A percentile compares a stretch with the other conserved stretches of the same genome.
Evolutionary conservation across 23 red algal species (phyloP).

Genomic region (Gracilaria domingensis): DNA sequence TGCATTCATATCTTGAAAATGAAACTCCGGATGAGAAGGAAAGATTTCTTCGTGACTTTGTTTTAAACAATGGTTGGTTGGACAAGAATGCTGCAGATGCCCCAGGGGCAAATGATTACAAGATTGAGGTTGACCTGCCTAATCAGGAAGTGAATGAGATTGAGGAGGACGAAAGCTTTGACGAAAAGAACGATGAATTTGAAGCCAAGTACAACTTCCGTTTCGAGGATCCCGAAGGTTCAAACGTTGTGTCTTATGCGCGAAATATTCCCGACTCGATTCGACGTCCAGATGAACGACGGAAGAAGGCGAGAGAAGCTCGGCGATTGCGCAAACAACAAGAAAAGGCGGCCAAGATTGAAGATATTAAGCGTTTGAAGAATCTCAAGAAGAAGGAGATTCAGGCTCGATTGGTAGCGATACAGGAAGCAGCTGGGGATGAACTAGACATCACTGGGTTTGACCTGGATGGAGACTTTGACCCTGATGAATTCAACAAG

Average conservation of each 20-base stretch:
- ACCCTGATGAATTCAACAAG: conserved; percentile 77
- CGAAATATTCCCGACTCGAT: conserved; percentile 73
- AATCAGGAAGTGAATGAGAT: conserved; percentile 6
- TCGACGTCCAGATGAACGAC: conserved; percentile 72
- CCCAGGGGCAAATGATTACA: conserved; percentile 54
- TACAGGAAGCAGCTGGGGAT: conserved; percentile 79
- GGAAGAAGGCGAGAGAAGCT: conserved; percentile 75
- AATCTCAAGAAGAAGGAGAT: conserved; percentile 82
- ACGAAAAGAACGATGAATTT: conserved; percentile 69
- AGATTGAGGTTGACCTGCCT: conserved; percentile 71
- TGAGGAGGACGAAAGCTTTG: conserved; percentile 48
- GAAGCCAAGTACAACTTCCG: conserved; percentile 97
- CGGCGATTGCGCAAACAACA: conserved; percentile 71
- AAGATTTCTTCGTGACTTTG: conserved; percentile 94
- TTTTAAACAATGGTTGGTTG: conserved; percentile 97
- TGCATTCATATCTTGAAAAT: conserved; percentile 97
- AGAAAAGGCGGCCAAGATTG: conserved; percentile 53
- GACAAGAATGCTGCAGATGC: conserved; percentile 63
- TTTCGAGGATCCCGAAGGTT: conserved; percentile 86
- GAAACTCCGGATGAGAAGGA: conserved; percentile 96
- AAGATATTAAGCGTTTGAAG: conserved; percentile 83
- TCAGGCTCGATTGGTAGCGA: conserved; percentile 63
- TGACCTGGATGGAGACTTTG: conserved; percentile 85
- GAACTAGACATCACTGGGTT: conserved; percentile 57
- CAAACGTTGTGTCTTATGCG: conserved; percentile 75